phyloP scores from a whole-genome alignment of 345 rosid genomes.

The Trapa incisa region DNA sequence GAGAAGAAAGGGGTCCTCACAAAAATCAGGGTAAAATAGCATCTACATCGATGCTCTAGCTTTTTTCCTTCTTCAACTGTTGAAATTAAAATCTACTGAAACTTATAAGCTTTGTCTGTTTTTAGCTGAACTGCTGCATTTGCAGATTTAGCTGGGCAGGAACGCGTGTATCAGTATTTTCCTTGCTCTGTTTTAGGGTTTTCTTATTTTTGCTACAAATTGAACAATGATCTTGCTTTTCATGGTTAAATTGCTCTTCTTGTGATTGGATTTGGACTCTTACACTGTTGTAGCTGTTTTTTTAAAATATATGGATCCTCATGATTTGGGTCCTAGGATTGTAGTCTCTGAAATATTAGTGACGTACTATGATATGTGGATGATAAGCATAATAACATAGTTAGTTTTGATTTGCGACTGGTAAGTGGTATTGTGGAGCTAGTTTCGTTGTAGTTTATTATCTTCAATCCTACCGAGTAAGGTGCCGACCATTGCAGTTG shows the following conservation, averaged over 20 bases:
- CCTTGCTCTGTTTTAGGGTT: background rate
- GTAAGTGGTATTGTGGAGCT: background rate
- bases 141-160: background rate
- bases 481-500: background rate
- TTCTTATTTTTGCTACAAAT: background rate
- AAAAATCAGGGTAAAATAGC: constrained; percentile 78
- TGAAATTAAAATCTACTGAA: background rate
- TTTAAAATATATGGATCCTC: background rate
- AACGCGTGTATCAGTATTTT: no score
- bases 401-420: background rate
- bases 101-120: background rate
- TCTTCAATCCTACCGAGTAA: background rate
- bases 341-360: background rate
- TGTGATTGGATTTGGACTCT: background rate
- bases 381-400: background rate
- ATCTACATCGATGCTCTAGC: background rate
- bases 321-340: background rate
- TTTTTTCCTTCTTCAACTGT: background rate
- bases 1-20: constrained; percentile 98
- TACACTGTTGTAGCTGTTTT: background rate
- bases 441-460: background rate
- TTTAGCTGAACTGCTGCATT: background rate
- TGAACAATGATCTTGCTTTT: background rate
- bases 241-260: background rate
- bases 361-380: background rate